Conservation (phyloP, 1,284 basidiomycete genomes). For the Gomphus bonarii region DNA sequence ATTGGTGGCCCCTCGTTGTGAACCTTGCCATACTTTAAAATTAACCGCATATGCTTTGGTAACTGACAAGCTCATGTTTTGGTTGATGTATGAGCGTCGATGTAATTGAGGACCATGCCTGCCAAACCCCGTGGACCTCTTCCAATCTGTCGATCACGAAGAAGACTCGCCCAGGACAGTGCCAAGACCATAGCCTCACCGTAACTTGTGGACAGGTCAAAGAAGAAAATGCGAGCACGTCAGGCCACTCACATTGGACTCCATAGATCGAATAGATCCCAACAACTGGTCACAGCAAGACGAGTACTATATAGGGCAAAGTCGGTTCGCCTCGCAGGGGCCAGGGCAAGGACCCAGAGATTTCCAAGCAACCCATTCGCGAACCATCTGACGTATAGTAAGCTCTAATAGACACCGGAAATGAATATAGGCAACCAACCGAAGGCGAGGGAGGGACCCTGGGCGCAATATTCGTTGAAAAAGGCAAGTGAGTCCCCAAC, state of each 20-base stretch:
- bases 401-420: not conserved
- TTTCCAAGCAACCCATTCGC: slow-evolving; percentile 11
- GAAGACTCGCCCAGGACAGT: slow-evolving; percentile 9
- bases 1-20: not conserved
- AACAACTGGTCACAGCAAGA: slow-evolving; percentile 11
- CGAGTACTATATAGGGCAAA: slow-evolving; percentile 13
- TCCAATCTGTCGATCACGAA: not conserved
- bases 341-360: slow-evolving; percentile 13
- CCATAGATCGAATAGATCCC: slow-evolving; percentile 7
- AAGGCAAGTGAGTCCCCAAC: slow-evolving; percentile 13
- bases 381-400: slow-evolving; percentile 10
- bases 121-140: not conserved
- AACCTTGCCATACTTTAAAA: too few species aligned
- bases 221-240: not conserved
- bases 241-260: slow-evolving; percentile 9
- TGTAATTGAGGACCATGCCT: slow-evolving; percentile 1
- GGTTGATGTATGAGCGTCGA: not conserved
- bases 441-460: not conserved
- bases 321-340: slow-evolving; percentile 10
- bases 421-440: slow-evolving; percentile 2
- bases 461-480: slow-evolving; percentile 11
- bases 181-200: slow-evolving; percentile 12
- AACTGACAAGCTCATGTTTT: not conserved
- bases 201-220: not conserved
- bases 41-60: not conserved